phyloP scores from a whole-genome alignment of 1,284 basidiomycete genomes.

The Rhizopogon parksii region DNA sequence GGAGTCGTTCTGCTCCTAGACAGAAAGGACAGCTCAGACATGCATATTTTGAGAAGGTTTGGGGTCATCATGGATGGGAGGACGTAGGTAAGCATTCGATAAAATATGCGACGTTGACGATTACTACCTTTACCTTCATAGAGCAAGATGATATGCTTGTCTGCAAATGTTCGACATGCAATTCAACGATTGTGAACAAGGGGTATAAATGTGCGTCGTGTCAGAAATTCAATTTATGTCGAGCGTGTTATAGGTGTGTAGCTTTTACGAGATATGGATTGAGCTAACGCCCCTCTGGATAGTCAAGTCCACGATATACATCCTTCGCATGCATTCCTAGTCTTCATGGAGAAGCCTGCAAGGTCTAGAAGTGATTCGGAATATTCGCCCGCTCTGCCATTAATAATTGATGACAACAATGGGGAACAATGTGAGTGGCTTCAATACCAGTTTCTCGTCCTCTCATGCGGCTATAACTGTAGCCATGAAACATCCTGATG shows the following conservation, averaged over 20 bases:
- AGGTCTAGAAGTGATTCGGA: conserved; percentile 39
- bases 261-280: not conserved
- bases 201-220: conserved; percentile 84
- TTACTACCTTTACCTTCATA: conserved; percentile 23
- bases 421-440: conserved; percentile 57
- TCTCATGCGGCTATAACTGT: conserved; percentile 12
- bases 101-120: not conserved
- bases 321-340: conserved; percentile 78
- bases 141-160: conserved; percentile 63
- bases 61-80: conserved; percentile 76
- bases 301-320: conserved; percentile 84
- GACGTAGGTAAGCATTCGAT: conserved; percentile 63
- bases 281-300: not conserved
- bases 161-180: conserved; percentile 74
- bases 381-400: conserved; percentile 18
- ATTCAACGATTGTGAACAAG: conserved; percentile 49
- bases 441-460: not conserved
- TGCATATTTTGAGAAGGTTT: conserved; percentile 78
- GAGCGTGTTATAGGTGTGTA: conserved; percentile 68
- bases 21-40: conserved; percentile 70
- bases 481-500: conserved; percentile 68
- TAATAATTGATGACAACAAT: conserved; percentile 31
- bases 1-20: conserved; percentile 59
- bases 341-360: conserved; percentile 57
- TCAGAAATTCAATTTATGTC: conserved; percentile 71